Percentiles rank a stretch among this genome's conserved stretches.
These are phyloP conservation scores for Myxozyma monticola DNA, from an alignment of 805 yeast genomes.

Conservation along the genomic window DNA sequence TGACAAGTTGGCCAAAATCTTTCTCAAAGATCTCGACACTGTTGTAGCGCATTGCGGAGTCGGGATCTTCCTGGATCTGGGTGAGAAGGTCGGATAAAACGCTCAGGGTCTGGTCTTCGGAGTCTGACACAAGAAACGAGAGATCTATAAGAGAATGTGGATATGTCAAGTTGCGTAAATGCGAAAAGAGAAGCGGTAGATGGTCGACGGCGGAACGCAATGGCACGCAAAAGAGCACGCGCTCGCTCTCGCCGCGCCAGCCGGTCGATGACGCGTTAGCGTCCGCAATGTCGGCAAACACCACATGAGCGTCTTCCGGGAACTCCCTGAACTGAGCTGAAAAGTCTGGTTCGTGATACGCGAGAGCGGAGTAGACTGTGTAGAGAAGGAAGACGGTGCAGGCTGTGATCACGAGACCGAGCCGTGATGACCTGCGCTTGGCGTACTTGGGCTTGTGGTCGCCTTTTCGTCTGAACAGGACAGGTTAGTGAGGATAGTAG, in stretches of 20 bases:
- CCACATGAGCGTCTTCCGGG: slow-evolving; percentile 1
- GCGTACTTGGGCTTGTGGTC: too few species aligned
- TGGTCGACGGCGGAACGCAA: slow-evolving; percentile 89
- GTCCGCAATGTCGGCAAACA: slow-evolving; percentile 17
- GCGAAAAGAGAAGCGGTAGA: slow-evolving; percentile 83
- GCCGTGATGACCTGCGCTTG: too few species aligned
- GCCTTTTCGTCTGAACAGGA: too few species aligned
- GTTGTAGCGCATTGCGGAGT: slow-evolving; percentile 64
- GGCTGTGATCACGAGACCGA: background rate
- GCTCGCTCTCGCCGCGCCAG: slow-evolving; percentile 67
- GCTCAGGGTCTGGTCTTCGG: slow-evolving; percentile 79
- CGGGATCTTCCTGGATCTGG: slow-evolving; percentile 57
- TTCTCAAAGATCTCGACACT: slow-evolving; percentile 80
- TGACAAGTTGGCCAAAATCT: slow-evolving; percentile 90
- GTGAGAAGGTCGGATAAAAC: slow-evolving; percentile 54
- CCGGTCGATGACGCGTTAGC: slow-evolving; percentile 47
- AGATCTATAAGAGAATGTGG: slow-evolving; percentile 71
- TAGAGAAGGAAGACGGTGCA: background rate
- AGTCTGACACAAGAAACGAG: slow-evolving; percentile 83
- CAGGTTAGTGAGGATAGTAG: too few species aligned
- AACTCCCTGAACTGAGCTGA: background rate
- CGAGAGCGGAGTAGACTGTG: background rate
- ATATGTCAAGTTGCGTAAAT: slow-evolving; percentile 66
- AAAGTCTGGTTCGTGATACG: slow-evolving; percentile 6
- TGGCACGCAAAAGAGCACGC: slow-evolving; percentile 84